These are phyloP conservation scores for Neurospora sp. DNA, from an alignment of 2,329 filamentous ascomycete genomes.

Conservation along the genomic window DNA sequence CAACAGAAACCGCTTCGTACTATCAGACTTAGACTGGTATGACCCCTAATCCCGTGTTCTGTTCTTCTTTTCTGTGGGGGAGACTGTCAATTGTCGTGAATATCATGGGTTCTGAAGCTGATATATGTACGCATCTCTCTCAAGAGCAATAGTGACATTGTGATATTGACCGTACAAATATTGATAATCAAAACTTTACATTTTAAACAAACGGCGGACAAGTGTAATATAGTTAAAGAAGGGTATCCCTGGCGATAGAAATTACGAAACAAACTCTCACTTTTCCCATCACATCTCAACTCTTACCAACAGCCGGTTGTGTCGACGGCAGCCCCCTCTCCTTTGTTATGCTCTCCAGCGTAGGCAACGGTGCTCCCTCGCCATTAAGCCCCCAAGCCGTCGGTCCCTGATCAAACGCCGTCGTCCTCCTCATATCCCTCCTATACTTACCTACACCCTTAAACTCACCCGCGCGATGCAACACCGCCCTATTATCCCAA, in stretches of 20 bases:
- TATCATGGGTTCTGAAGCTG: background rate
- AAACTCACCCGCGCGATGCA: conserved; percentile 43
- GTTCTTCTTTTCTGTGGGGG: no score
- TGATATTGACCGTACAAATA: background rate
- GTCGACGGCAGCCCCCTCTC: background rate
- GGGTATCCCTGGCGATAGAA: background rate
- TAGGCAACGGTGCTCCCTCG: conserved; percentile 15
- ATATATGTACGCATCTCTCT: background rate
- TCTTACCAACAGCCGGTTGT: background rate
- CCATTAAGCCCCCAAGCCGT: conserved; percentile 30
- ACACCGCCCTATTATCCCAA: conserved; percentile 50
- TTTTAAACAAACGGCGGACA: background rate
- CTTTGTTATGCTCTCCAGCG: conserved; percentile 10
- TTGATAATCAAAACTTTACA: background rate
- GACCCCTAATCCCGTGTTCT: background rate
- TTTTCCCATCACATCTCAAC: background rate
- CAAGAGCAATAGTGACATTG: background rate
- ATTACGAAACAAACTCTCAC: background rate
- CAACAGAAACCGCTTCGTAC: background rate
- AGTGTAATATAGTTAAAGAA: background rate
- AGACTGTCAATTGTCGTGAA: background rate
- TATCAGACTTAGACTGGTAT: background rate
- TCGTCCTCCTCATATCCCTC: conserved; percentile 46
- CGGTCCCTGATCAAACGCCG: conserved; percentile 37
- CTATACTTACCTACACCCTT: conserved; percentile 36